Base-by-base conservation (phyloP, 371 early-diverging fungal genomes). In the Mortierella sp. region DNA sequence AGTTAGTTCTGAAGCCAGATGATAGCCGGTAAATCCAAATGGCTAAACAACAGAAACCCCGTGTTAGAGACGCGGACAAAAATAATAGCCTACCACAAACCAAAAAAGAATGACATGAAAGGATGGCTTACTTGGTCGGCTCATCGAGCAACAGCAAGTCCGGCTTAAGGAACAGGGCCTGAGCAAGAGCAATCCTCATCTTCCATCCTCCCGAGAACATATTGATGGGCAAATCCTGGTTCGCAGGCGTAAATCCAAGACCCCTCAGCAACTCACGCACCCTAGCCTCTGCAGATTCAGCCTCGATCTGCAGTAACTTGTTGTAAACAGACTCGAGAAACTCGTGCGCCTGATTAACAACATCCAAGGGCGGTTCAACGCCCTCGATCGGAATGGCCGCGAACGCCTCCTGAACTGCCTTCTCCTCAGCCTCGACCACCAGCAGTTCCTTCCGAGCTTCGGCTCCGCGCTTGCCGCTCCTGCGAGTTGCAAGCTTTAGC, bases 201-300 rank as follows among this genome's bases (percentile, higher is more conserved):
- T 93, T 91, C 98, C 98, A 98, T 31, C 98, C 98, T 74, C 98
- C 98, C 31, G 95, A 95, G 72, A 97, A 92, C 38, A 88, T 84
- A 10, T 90, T 86, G 55, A 94, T 88, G 4, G 89, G 80, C 28
- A 84, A 44, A 3, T 78, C 81, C 24, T 89, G 83, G 57, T 90
- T 88, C 6, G 88, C 83, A 13, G 90, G 78, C n/a, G 84, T 83
- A 73, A 95, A 95, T 3, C 95, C 95, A 21, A 95, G 85, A 70
- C 95, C 94, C 14, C 73, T 78, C 47, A 94, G 79, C 34, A 94
- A 92, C 82, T 91, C 92, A 10, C 90, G 84, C 0, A 94, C 96
- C n/a, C 91, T 89, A 9, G 92, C 88, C 72, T 91, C 88, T 42
- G 90, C 90, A 71, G 89, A 91, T 10, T 90, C 92, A 9, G 89